phyloP scores from a whole-genome alignment of 2,329 filamentous ascomycete genomes.

The Rhynchosporium agropyri region DNA sequence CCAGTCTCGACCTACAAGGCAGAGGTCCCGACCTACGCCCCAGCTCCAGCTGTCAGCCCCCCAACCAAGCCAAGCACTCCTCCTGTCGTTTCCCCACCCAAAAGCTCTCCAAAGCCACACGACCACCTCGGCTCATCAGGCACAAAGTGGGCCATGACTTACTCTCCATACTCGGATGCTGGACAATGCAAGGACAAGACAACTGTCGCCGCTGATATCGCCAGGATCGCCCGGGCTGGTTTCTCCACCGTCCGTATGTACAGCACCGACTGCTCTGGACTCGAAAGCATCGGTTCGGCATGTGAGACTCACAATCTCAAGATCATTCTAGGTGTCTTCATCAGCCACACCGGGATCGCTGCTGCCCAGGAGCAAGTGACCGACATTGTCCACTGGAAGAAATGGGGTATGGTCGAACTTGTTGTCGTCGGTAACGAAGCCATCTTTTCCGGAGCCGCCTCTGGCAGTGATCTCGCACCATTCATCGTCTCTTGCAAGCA shows the following conservation, averaged over 20 bases:
- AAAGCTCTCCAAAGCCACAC: not conserved
- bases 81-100: too few relatives aligned
- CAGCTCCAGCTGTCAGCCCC: constrained; percentile 36
- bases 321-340: constrained; percentile 87
- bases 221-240: constrained; percentile 62
- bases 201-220: constrained; percentile 64
- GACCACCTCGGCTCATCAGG: constrained; percentile 39
- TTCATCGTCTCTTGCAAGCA: constrained; percentile 72
- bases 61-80: constrained; percentile 29
- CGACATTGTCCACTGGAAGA: constrained; percentile 70
- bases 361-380: constrained; percentile 69
- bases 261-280: constrained; percentile 86
- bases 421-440: constrained; percentile 91
- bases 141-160: constrained; percentile 71
- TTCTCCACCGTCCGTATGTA: constrained; percentile 80
- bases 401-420: constrained; percentile 73
- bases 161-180: constrained; percentile 69
- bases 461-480: constrained; percentile 62
- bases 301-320: constrained; percentile 68
- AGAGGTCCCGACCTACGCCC: not conserved
- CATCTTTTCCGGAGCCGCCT: constrained; percentile 72
- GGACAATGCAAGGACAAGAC: constrained; percentile 65
- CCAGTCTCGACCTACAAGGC: not conserved
- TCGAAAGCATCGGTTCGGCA: constrained; percentile 73
- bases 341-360: constrained; percentile 63